Evolutionary conservation across 495 filamentous ascomycete genomes (phyloP), one percentile per base, ranked within the genome.

Genomic region (Barbatosphaeria neglecta): DNA sequence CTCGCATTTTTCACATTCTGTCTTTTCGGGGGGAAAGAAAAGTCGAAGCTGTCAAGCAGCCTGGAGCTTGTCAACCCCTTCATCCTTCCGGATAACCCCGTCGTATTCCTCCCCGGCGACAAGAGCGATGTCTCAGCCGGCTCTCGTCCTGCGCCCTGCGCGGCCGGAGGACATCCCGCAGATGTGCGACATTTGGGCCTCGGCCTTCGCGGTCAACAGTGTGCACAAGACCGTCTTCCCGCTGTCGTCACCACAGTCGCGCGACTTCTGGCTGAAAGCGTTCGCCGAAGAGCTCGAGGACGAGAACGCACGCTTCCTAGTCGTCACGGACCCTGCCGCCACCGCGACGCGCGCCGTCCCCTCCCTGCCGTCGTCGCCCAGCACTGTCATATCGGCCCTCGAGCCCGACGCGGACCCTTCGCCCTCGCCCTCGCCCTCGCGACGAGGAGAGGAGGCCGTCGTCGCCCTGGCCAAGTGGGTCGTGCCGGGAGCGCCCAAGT

Each of bases 401-500:
- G n/a, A n/a, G n/a, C n/a, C n/a, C n/a, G 6, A 31, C 5, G 28
- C 28, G 11, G 28, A 13, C n/a, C n/a, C n/a, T n/a, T n/a, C n/a
- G n/a, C n/a, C n/a, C n/a, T n/a, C n/a, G n/a, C n/a, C n/a, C n/a
- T n/a, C n/a, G n/a, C n/a, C n/a, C n/a, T n/a, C n/a, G n/a, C n/a
- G n/a, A n/a, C n/a, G n/a, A 4, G 9, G 11, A 31, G 31, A 11
- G 31, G 39, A 24, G 27, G 39, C 40, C 1, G 22, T 58, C 11
- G 31, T 66, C 23, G 58, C 58, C 0, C 62, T 60, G 33, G 52
- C 56, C 8, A 68, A 63, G 47, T 68, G 65, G 65, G 50, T 52
- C 15, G 37, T 44, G 16, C 41, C 48, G n/a, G 50, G 46, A 19
- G 56, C 49, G 15, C 37, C 49, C 1, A 44, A 51, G 13, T 38